Conservation (phyloP, 2,329 filamentous ascomycete species). For the Colletotrichum phormii region DNA sequence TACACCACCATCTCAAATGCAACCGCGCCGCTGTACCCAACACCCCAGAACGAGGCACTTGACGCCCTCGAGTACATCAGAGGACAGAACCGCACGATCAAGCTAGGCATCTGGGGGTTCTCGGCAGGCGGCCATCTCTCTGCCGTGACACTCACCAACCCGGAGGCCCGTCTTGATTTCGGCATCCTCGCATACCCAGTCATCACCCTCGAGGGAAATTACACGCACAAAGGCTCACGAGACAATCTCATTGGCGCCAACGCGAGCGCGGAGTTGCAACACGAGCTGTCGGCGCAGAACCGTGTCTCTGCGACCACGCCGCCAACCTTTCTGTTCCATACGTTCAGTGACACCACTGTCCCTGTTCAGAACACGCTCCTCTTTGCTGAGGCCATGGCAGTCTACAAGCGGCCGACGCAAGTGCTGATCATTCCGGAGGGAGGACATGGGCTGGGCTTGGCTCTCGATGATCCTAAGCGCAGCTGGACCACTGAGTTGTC, state of each 20-base stretch:
- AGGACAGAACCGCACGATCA: slow-evolving; percentile 30
- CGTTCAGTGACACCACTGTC: slow-evolving; percentile 43
- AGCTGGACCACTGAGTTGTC: slow-evolving; percentile 44
- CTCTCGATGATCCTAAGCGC: slow-evolving; percentile 39
- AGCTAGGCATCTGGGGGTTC: slow-evolving; percentile 42
- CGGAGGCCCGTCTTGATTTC: slow-evolving; percentile 38
- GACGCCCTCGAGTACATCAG: slow-evolving; percentile 38
- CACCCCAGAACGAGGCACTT: slow-evolving; percentile 37
- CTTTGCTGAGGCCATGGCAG: slow-evolving; percentile 43
- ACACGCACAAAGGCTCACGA: slow-evolving; percentile 38
- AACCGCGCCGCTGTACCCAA: slow-evolving; percentile 37
- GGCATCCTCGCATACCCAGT: slow-evolving; percentile 41
- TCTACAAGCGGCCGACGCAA: slow-evolving; percentile 39
- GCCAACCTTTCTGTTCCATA: slow-evolving; percentile 51
- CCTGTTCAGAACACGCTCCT: slow-evolving; percentile 43
- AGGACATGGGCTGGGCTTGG: slow-evolving; percentile 43
- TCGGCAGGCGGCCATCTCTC: slow-evolving; percentile 41
- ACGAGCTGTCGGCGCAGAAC: slow-evolving; percentile 41
- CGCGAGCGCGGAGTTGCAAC: slow-evolving; percentile 35
- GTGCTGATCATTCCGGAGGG: slow-evolving; percentile 44
- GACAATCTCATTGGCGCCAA: slow-evolving; percentile 38
- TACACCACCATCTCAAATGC: slow-evolving; percentile 36
- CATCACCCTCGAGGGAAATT: slow-evolving; percentile 38
- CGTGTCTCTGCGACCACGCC: slow-evolving; percentile 41
- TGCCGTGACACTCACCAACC: slow-evolving; percentile 39